phyloP scores from a whole-genome alignment of 805 yeast species.

The Cyberlindnera maclurae region DNA sequence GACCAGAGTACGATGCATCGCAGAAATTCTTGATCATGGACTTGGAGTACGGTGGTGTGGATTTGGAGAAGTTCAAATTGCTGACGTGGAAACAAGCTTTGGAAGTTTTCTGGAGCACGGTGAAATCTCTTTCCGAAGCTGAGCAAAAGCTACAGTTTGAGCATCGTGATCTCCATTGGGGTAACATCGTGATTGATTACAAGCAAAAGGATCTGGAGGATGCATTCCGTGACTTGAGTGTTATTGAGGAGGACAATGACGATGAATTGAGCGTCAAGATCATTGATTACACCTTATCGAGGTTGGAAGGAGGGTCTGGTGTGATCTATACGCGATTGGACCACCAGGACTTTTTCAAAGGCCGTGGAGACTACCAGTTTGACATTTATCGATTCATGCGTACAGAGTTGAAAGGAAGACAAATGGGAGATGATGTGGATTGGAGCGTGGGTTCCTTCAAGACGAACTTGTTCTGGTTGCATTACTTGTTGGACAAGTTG shows the following conservation, averaged over 20 bases:
- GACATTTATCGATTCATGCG: slow-evolving; percentile 57
- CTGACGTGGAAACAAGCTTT: slow-evolving; percentile 31
- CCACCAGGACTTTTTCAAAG: slow-evolving; percentile 54
- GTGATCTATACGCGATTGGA: slow-evolving; percentile 50
- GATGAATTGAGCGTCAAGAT: slow-evolving; percentile 34
- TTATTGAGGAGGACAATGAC: slow-evolving; percentile 14
- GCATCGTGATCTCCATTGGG: slow-evolving; percentile 66
- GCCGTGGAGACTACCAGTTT: slow-evolving; percentile 54
- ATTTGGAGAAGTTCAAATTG: slow-evolving; percentile 37
- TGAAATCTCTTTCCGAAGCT: slow-evolving; percentile 39
- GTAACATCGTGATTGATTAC: slow-evolving; percentile 46
- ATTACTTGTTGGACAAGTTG: slow-evolving; percentile 48
- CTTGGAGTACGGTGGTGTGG: slow-evolving; percentile 35
- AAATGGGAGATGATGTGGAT: slow-evolving; percentile 27
- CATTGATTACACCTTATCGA: slow-evolving; percentile 51
- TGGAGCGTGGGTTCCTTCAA: slow-evolving; percentile 41
- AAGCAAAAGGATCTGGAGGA: slow-evolving; percentile 15
- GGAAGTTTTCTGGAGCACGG: slow-evolving; percentile 48
- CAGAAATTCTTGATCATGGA: slow-evolving; percentile 30
- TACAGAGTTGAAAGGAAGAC: slow-evolving; percentile 16
- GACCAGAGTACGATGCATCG: slow-evolving; percentile 32
- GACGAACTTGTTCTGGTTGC: slow-evolving; percentile 60
- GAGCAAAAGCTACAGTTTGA: slow-evolving; percentile 52
- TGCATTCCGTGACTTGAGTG: slow-evolving; percentile 17
- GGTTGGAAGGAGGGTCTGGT: slow-evolving; percentile 32